Evolutionary conservation across 768 basidiomycete species (phyloP).

Genomic region (Termitomyces heimii): DNA sequence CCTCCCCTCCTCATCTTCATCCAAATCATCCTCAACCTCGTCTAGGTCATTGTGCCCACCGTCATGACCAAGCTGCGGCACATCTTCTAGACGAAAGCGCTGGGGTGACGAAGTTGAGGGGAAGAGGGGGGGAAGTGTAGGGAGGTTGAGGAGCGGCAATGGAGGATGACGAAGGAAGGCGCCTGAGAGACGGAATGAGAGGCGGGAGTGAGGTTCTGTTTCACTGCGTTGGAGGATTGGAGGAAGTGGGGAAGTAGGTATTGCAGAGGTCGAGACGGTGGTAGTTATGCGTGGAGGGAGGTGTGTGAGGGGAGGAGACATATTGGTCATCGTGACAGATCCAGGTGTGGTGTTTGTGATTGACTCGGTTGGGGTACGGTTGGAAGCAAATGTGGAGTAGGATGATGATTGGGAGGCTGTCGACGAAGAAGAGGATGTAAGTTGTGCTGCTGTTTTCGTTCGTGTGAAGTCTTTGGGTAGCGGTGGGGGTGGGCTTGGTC

Average conservation of each 20-base stretch:
- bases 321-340: neutral
- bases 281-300: neutral
- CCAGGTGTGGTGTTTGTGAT: constrained; percentile 1
- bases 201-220: constrained; percentile 5
- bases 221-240: constrained; percentile 9
- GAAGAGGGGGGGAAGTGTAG: constrained; percentile 32
- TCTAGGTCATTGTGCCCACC: neutral
- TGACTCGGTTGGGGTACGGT: neutral
- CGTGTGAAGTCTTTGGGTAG: neutral
- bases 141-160: constrained; percentile 41
- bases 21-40: constrained; percentile 12
- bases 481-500: constrained; percentile 1
- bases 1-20: constrained; percentile 11
- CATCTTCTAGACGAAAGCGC: constrained; percentile 35
- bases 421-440: neutral
- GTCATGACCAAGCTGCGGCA: constrained; percentile 44
- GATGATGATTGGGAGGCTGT: neutral
- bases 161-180: constrained; percentile 23
- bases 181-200: constrained; percentile 12
- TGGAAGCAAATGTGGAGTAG: neutral
- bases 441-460: neutral
- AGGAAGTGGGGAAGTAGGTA: neutral
- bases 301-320: neutral
- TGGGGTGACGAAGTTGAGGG: neutral
- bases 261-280: neutral